Percentiles rank a stretch among this genome's conserved stretches.
These are phyloP conservation scores for Pythium plurisporium DNA, from an alignment of 352 stramenopile genomes.

Conservation along the genomic window DNA sequence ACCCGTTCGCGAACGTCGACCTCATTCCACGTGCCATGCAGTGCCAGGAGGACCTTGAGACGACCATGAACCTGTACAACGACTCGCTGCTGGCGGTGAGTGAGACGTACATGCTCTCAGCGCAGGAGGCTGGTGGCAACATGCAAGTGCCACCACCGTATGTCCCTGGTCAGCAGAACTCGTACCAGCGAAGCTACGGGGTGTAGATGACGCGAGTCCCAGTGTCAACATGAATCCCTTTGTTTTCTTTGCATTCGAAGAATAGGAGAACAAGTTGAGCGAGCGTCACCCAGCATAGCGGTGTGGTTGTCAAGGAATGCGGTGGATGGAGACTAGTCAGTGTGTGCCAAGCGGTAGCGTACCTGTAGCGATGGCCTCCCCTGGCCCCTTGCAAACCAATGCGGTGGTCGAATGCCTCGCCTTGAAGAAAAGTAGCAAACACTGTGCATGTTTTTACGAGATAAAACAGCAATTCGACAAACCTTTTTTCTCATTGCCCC, in stretches of 20 bases:
- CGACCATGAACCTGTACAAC: conserved; percentile 87
- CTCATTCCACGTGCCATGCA: conserved; percentile 86
- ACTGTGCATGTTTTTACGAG: conserved; percentile 1
- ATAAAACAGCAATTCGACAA: not conserved
- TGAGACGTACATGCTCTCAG: conserved; percentile 81
- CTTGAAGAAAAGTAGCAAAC: no score
- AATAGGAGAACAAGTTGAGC: not conserved
- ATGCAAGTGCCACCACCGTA: conserved; percentile 71
- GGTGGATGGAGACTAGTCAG: no score
- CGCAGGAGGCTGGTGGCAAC: conserved; percentile 46
- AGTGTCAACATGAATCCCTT: no score
- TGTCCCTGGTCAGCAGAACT: conserved; percentile 87
- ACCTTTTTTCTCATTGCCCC: not conserved
- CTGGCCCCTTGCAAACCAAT: no score
- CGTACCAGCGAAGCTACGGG: conserved; percentile 85
- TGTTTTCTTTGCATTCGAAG: no score
- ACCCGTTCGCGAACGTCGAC: conserved; percentile 85
- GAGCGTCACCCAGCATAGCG: no score
- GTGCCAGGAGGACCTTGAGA: conserved; percentile 84
- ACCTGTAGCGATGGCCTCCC: no score
- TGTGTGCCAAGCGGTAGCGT: not conserved
- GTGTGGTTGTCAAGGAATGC: no score
- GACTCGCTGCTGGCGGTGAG: conserved; percentile 83
- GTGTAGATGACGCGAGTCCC: conserved; percentile 7
- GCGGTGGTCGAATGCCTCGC: no score